Conservation (phyloP, 225 moss, liverwort and hornwort species). For the Climacium dendroides region DNA sequence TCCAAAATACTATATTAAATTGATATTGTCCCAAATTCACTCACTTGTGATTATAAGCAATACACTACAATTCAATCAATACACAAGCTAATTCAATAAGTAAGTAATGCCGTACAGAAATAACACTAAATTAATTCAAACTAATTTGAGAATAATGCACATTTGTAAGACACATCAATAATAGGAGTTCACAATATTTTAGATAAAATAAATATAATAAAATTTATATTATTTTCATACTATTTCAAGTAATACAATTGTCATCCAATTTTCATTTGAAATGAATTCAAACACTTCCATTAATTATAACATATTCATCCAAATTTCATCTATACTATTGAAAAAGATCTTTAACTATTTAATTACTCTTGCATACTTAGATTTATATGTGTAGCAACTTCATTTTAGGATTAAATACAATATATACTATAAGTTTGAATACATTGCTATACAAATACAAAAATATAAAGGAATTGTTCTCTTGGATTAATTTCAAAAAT, state of each 20-base stretch:
- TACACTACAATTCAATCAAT: rapidly evolving
- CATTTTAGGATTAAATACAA: not conserved
- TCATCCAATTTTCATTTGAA: not conserved
- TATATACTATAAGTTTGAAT: not conserved
- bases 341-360: not conserved
- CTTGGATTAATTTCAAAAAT: rapidly evolving
- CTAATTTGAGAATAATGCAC: too few relatives aligned
- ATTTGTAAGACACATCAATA: not conserved
- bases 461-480: not conserved
- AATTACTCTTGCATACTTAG: rapidly evolving
- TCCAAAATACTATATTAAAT: too few relatives aligned
- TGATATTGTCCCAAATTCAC: too few relatives aligned
- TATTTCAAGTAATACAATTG: not conserved
- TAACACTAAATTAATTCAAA: too few relatives aligned
- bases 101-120: too few relatives aligned
- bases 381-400: not conserved
- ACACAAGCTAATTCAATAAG: too few relatives aligned
- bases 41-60: too few relatives aligned
- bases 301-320: not conserved
- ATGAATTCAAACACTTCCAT: not conserved
- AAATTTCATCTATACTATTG: rapidly evolving
- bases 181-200: not conserved
- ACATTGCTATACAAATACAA: rapidly evolving
- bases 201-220: not conserved
- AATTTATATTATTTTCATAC: not conserved